Base-by-base conservation (phyloP, 2,329 filamentous ascomycete species). In the Colletotrichum musicola region DNA sequence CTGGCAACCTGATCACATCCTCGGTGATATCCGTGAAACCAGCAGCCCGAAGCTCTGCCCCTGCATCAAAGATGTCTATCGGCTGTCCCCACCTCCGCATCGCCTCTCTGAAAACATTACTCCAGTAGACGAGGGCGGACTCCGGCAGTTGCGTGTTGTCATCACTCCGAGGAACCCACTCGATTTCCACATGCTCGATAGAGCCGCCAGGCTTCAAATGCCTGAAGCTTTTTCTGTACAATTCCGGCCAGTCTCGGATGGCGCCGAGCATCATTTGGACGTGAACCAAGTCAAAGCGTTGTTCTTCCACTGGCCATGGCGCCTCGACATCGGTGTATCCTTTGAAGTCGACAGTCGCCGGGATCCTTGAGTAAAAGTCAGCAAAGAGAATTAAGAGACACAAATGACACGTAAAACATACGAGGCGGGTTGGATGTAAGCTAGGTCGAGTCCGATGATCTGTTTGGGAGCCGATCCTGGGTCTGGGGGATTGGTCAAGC, bases 111-210 rank as follows among this genome's bases (percentile, higher is more conserved):
- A 97, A 82, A 65, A 88, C 87, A 27, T 88, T 81, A 70, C 91
- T 91, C 94, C 94, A 97, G 73, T 88, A 81, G 51, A 83, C 79
- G 16, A 95, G 81, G 30, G 85, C 82, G 7, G 90, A 89, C 44
- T 88, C 81, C 4, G 80, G 72, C 12, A 87, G 84, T 14, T 92
- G 80, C 1, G 88, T 88, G 42, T 86, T 85, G 73, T 93, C 89
- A 71, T 94, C 91, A 75, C 89, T 92, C 59, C 89, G 89, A 18
- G 94, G 93, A 55, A 87, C 84, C 79, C 93, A 93, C 79, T 98
- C 94, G 62, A 98, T 92, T 77, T 98, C 95, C 55, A 97, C 88
- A 73, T 97, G 94, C 79, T 98, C 95, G 63, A 98, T 86, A 76
- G 86, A 88, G 62, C 95, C 95, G 1, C 91, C 90, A 1, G 94